A percentile compares a stretch with the other conserved stretches of the same genome.
Conservation (phyloP, 139 green algal species). For the Micromonas pusilla region DNA sequence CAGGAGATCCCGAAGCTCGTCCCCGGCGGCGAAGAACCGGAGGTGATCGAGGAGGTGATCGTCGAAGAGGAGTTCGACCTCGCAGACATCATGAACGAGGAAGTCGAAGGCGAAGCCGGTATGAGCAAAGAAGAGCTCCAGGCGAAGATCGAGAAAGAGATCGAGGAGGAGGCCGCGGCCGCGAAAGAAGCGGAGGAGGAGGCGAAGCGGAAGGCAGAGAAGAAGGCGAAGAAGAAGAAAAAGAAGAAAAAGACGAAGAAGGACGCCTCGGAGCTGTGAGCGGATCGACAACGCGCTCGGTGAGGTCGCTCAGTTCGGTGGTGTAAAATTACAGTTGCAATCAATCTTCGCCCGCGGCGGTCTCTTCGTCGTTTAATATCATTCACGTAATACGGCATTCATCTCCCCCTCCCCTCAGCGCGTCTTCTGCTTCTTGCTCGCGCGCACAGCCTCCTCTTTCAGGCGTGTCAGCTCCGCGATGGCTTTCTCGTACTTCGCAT, state of each 20-base stretch:
- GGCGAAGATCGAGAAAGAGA: neutral
- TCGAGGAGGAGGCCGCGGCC: conserved; percentile 6
- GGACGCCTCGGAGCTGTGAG: conserved; percentile 9
- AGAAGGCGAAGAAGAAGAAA: neutral
- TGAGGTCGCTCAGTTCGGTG: too few relatives aligned
- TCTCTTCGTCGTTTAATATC: too few relatives aligned
- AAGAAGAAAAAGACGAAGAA: conserved; percentile 35
- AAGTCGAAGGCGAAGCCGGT: conserved; percentile 15
- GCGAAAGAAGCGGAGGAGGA: neutral
- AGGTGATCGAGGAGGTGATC: conserved; percentile 20
- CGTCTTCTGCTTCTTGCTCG: too few relatives aligned
- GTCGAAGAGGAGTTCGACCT: conserved; percentile 26
- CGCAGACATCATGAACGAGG: conserved; percentile 32
- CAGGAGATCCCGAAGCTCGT: conserved; percentile 27
- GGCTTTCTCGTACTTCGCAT: neutral
- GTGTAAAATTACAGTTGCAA: too few relatives aligned
- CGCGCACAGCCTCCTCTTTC: too few relatives aligned
- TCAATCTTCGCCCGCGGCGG: too few relatives aligned
- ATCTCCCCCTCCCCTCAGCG: too few relatives aligned
- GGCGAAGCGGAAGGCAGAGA: neutral
- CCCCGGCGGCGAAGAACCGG: conserved; percentile 13
- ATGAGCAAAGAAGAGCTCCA: conserved; percentile 5
- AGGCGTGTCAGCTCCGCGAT: neutral
- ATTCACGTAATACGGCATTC: too few relatives aligned
- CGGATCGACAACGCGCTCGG: too few relatives aligned